Evolutionary conservation across 2,329 filamentous ascomycete genomes (phyloP).

Genomic region (Pseudocercospora ulei): DNA sequence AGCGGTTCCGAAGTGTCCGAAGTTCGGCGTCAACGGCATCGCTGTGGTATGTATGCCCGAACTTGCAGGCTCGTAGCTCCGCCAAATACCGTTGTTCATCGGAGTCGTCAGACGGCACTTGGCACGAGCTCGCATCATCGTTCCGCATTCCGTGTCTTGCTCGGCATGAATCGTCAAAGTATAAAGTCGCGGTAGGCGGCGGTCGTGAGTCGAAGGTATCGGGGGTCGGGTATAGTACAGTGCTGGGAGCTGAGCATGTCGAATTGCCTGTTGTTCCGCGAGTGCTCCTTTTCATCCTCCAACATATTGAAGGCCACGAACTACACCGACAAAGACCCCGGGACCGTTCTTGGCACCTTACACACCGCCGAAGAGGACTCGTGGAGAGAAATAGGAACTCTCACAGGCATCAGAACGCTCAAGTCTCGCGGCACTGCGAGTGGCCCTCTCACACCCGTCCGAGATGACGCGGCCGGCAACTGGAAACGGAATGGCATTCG

Average conservation of each 20-base stretch:
- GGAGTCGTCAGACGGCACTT: conserved; percentile 2
- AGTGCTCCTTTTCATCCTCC: conserved; percentile 40
- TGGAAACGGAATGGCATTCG: conserved; percentile 51
- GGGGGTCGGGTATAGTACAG: not conserved
- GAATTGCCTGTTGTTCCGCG: conserved; percentile 33
- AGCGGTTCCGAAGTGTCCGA: not conserved
- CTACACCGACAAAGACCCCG: conserved; percentile 21
- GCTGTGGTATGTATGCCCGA: conserved; percentile 3
- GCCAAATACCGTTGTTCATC: no score
- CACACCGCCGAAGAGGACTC: conserved; percentile 40
- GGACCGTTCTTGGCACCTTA: conserved; percentile 41
- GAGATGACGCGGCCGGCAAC: conserved; percentile 33
- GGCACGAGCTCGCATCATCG: not conserved
- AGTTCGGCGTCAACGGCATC: not conserved
- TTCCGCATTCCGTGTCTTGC: not conserved
- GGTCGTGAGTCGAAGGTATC: conserved; percentile 8
- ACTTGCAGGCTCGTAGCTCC: no score
- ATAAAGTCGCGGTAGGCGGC: conserved; percentile 7
- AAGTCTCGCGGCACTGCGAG: conserved; percentile 22
- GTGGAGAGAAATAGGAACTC: conserved; percentile 30
- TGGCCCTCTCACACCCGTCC: conserved; percentile 18
- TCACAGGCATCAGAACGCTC: conserved; percentile 32
- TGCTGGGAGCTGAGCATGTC: no score
- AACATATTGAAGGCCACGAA: conserved; percentile 27
- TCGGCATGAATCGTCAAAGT: not conserved